These are phyloP conservation scores for Myochromella boudieri DNA, from an alignment of 768 basidiomycete genomes.

Conservation along the genomic window DNA sequence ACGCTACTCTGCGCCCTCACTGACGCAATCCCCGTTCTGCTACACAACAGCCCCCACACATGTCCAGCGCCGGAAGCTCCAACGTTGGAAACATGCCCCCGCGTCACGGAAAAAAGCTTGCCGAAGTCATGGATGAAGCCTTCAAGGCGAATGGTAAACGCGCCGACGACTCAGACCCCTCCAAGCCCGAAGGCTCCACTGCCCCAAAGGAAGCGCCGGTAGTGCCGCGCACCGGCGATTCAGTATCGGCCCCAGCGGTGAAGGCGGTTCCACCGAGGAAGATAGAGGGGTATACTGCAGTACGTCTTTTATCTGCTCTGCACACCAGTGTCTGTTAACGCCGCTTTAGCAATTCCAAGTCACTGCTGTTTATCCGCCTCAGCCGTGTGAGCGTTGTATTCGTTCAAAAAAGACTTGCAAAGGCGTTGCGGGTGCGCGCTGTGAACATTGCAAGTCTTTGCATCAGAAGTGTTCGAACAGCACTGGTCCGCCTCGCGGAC, in stretches of 20 bases:
- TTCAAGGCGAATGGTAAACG: slow-evolving; percentile 26
- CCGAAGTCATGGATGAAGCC: slow-evolving; percentile 30
- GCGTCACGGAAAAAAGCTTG: slow-evolving; percentile 27
- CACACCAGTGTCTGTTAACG: slow-evolving; percentile 6
- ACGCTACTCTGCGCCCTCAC: not conserved
- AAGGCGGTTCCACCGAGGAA: slow-evolving; percentile 25
- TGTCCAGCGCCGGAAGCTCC: slow-evolving; percentile 36
- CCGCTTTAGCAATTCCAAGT: slow-evolving; percentile 11
- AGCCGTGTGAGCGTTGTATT: slow-evolving; percentile 45
- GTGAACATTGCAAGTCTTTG: slow-evolving; percentile 45
- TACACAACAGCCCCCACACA: no score
- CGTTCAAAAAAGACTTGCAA: slow-evolving; percentile 42
- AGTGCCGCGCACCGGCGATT: slow-evolving; percentile 2
- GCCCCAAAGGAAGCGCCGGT: slow-evolving; percentile 14
- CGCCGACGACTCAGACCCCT: slow-evolving; percentile 21
- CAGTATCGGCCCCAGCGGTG: slow-evolving; percentile 19
- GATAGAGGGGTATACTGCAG: slow-evolving; percentile 24
- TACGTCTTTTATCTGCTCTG: not conserved
- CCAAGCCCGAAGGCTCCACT: slow-evolving; percentile 27
- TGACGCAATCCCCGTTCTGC: slow-evolving; percentile 1
- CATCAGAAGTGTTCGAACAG: slow-evolving; percentile 49
- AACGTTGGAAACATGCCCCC: slow-evolving; percentile 35
- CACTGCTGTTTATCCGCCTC: slow-evolving; percentile 32
- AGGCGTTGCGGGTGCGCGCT: slow-evolving; percentile 42
- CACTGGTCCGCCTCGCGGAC: slow-evolving; percentile 41